These are phyloP conservation scores for Elasticomyces elasticus DNA, from an alignment of 495 filamentous ascomycete species.

Conservation along the genomic window DNA sequence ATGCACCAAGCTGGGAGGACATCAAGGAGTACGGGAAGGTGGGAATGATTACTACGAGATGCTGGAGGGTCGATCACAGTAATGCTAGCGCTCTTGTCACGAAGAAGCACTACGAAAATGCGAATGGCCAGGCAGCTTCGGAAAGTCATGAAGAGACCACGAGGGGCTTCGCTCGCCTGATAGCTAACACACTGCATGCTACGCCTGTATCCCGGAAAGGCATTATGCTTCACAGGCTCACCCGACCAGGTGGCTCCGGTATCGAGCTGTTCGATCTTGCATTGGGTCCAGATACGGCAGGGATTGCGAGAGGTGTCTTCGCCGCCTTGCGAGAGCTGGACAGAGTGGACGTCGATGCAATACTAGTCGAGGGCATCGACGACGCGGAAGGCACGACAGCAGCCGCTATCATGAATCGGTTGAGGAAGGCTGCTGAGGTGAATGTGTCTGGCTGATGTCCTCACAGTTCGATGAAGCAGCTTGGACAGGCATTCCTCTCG, in stretches of 20 bases:
- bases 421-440: slow-evolving; percentile 75
- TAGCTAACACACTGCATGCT: background rate
- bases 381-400: slow-evolving; percentile 67
- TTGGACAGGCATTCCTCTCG: too few species aligned
- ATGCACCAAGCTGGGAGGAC: slow-evolving; percentile 27
- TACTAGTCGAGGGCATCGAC: slow-evolving; percentile 82
- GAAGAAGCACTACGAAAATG: background rate
- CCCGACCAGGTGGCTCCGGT: background rate
- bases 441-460: slow-evolving; percentile 15
- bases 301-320: slow-evolving; percentile 78
- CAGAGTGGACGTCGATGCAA: slow-evolving; percentile 63
- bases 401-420: slow-evolving; percentile 92
- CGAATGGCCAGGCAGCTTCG: background rate
- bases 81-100: slow-evolving; percentile 3
- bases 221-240: background rate
- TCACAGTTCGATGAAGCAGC: too few species aligned
- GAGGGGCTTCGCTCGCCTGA: background rate
- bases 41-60: slow-evolving; percentile 32
- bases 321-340: slow-evolving; percentile 80
- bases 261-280: slow-evolving; percentile 40
- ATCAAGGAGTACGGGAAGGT: slow-evolving; percentile 25
- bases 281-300: slow-evolving; percentile 56
- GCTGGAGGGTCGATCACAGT: slow-evolving; percentile 22
- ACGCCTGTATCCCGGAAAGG: background rate
- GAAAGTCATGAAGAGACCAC: background rate